Base-by-base conservation (phyloP, 78 protist species). In the Polysphondylium violaceum region DNA sequence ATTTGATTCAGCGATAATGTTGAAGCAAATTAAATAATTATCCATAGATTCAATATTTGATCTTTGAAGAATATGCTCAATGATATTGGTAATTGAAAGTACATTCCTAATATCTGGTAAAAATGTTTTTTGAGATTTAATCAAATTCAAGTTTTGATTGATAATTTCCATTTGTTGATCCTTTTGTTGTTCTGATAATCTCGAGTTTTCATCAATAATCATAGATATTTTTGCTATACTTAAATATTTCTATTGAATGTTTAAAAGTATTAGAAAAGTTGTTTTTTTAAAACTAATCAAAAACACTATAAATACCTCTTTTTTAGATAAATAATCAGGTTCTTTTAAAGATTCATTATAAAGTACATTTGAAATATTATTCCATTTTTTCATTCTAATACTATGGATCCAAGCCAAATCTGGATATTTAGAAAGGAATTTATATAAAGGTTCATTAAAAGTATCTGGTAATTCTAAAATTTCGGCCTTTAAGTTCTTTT, bases 81-180 rank as follows among this genome's bases (percentile, higher is more conserved):
- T 50, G 23, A 76, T 19, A 1, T 76, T 50, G 12, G 29, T 23
- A 0, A 25, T 35, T 21, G 61, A 21, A 2, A 61, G n/a, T 23
- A 58, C 65, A 16, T 23, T 14, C 41, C 61, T 76, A 1, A 5
- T 8, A 29, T 76, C 50, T 25, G 87, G 87, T 41, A 76, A 61
- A 58, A 61, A 76, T 17, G 23, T 31, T 29, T 63, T 76, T 76
- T 76, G 87, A 8, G 68, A 41, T 41, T 76, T 76, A 25, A 76
- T 59, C 23, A 76, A 27, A 14, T 41, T 44, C 40, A 76, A 12
- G 17, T 41, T 41, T 41, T 76, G 87, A 43, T 76, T 76, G 38
- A 65, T 31, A 29, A 29, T 50, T 21, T 63, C 61, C 0, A 76
- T 23, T 36, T n/a, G 33, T 12, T 3, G 16, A 5, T 35, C 53